Evolutionary conservation across 129 eudicot genomes (phyloP).

Genomic region (Helichrysum umbraculigerum): DNA sequence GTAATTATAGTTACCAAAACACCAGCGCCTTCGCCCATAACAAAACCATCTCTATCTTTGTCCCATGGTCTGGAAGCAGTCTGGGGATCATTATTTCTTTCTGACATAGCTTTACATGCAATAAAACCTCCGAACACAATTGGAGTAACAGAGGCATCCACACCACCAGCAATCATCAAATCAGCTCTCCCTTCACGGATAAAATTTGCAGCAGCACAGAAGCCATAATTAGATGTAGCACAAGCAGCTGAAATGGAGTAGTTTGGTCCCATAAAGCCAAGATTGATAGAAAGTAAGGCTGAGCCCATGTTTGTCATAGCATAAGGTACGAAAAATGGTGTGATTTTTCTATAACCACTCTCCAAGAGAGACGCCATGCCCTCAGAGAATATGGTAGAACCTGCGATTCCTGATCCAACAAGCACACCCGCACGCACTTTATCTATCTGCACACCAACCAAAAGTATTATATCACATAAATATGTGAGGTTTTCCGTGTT

Average conservation of each 20-base stretch:
- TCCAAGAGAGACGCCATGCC: conserved; percentile 67
- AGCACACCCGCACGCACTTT: conserved; percentile 75
- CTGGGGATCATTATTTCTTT: conserved; percentile 40
- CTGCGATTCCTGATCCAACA: conserved; percentile 82
- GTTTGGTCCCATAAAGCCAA: conserved; percentile 44
- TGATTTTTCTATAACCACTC: conserved; percentile 52
- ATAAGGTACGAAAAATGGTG: conserved; percentile 59
- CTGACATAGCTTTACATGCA: conserved; percentile 36
- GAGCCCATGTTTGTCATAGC: conserved; percentile 62
- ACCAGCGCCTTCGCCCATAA: conserved; percentile 51
- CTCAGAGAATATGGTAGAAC: conserved; percentile 49
- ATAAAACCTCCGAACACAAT: conserved; percentile 30
- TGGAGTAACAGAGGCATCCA: conserved; percentile 28
- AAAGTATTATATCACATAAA: no score
- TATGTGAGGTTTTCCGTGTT: no score
- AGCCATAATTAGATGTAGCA: conserved; percentile 39
- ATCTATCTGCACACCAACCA: conserved; percentile 45
- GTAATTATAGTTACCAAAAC: conserved; percentile 28
- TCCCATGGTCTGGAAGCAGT: conserved; percentile 55
- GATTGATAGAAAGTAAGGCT: conserved; percentile 74
- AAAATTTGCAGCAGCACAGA: conserved; percentile 40
- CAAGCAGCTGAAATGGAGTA: conserved; percentile 49
- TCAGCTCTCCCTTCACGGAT: conserved; percentile 42
- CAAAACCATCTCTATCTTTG: conserved; percentile 44
- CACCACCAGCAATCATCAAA: conserved; percentile 47